Evolutionary conservation across 2,329 filamentous ascomycete species (phyloP).

Genomic region (Talaromyces pinophilus): DNA sequence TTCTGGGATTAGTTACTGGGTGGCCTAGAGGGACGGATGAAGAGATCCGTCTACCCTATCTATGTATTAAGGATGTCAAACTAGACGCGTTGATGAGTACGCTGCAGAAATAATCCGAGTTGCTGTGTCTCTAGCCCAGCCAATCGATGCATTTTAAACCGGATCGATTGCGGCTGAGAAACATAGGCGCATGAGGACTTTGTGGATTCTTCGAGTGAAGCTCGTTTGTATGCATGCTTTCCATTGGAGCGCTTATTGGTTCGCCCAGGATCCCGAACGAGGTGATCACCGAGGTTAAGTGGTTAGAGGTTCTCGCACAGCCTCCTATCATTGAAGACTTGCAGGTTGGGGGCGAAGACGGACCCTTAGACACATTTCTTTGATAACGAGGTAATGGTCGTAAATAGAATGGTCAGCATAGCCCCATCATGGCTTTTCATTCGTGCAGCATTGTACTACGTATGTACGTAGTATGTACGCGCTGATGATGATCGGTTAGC

Average conservation of each 20-base stretch:
- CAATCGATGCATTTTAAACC: too few species aligned
- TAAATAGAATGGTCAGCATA: too few species aligned
- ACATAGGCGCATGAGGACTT: not conserved
- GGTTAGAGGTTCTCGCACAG: not conserved
- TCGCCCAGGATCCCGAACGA: not conserved
- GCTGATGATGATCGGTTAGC: not conserved
- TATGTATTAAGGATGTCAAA: too few species aligned
- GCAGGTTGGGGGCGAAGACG: not conserved
- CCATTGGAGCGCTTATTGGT: not conserved
- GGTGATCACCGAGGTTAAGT: not conserved
- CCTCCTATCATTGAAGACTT: not conserved
- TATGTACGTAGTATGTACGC: not conserved
- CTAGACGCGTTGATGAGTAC: too few species aligned
- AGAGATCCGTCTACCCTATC: too few species aligned
- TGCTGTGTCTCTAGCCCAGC: not conserved
- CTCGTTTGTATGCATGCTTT: not conserved
- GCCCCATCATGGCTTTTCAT: not conserved
- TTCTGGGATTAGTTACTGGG: too few species aligned
- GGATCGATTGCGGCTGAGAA: not conserved
- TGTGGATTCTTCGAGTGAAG: not conserved
- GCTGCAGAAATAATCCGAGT: not conserved
- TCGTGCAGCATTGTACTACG: not conserved
- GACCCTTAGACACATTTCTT: not conserved
- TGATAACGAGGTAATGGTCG: not conserved
- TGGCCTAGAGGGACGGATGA: too few species aligned